Conservation (phyloP, 257 asterid genomes). For the Solanum pinnatisectum region DNA sequence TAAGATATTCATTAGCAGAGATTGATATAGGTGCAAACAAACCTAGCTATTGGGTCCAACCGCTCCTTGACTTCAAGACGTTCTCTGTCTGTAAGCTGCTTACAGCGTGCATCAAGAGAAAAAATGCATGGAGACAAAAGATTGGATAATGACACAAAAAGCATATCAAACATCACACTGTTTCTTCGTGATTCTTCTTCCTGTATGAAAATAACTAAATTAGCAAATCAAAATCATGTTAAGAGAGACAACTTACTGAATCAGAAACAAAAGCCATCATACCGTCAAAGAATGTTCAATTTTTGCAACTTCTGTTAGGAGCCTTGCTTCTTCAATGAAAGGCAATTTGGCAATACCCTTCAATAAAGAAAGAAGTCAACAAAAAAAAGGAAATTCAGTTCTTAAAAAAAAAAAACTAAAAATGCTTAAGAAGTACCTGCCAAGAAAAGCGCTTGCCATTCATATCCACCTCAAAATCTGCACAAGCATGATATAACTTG, state of each 20-base stretch:
- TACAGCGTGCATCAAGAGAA: constrained; percentile 79
- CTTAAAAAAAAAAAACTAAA: not conserved
- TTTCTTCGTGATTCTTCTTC: constrained; percentile 92
- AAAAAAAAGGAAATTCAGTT: not conserved
- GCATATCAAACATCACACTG: constrained; percentile 82
- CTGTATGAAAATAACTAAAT: constrained; percentile 26
- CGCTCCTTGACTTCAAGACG: constrained; percentile 49
- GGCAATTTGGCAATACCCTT: constrained; percentile 48
- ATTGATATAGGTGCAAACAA: constrained; percentile 19
- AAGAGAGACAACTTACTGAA: not conserved
- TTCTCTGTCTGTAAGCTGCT: constrained; percentile 53
- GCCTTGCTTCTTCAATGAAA: constrained; percentile 48
- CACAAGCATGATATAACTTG: not conserved
- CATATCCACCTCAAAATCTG: constrained; percentile 36
- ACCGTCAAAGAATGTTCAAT: constrained; percentile 34
- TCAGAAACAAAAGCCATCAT: not conserved
- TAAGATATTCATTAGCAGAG: not conserved
- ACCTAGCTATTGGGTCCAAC: constrained; percentile 88
- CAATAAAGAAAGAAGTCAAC: not conserved
- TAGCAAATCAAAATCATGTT: not conserved
- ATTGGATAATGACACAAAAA: constrained; percentile 74
- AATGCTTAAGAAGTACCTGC: constrained; percentile 28
- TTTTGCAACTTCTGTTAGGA: constrained; percentile 33
- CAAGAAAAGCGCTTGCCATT: constrained; percentile 50
- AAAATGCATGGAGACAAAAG: constrained; percentile 77